These are phyloP conservation scores for Saposhnikovia divaricata DNA, from an alignment of 129 eudicot species.

Conservation along the genomic window DNA sequence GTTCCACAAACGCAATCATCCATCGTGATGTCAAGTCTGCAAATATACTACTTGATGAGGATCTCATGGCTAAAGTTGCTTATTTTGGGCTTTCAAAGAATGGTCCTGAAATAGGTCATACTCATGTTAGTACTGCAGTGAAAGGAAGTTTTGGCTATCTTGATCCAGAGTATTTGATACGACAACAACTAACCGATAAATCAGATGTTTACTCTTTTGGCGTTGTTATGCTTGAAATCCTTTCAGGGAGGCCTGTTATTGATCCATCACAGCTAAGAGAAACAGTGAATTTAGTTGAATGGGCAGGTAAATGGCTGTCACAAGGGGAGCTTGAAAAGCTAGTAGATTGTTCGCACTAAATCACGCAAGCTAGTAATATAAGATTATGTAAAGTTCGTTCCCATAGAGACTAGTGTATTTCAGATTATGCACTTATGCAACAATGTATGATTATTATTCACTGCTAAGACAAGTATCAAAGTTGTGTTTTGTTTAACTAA, in stretches of 20 bases:
- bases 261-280: constrained; percentile 61
- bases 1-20: constrained; percentile 46
- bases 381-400: no score
- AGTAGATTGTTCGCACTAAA: no score
- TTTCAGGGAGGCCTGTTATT: constrained; percentile 59
- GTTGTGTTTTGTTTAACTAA: no score
- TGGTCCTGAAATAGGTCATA: constrained; percentile 57
- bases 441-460: no score
- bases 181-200: constrained; percentile 32
- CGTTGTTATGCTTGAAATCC: constrained; percentile 56
- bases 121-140: constrained; percentile 68
- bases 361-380: no score
- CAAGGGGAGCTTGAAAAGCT: constrained; percentile 38
- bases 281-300: constrained; percentile 60
- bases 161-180: constrained; percentile 63
- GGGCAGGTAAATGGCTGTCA: constrained; percentile 32
- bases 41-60: constrained; percentile 54
- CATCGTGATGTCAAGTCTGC: constrained; percentile 78
- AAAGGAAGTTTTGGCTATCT: constrained; percentile 38
- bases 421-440: no score
- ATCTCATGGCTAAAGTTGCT: constrained; percentile 65
- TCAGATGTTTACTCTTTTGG: constrained; percentile 56
- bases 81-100: constrained; percentile 62
- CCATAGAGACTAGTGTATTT: no score
- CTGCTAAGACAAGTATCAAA: no score